Evolutionary conservation across 306 rosid genomes (phyloP).

Genomic region (Luffa aegyptiaca): DNA sequence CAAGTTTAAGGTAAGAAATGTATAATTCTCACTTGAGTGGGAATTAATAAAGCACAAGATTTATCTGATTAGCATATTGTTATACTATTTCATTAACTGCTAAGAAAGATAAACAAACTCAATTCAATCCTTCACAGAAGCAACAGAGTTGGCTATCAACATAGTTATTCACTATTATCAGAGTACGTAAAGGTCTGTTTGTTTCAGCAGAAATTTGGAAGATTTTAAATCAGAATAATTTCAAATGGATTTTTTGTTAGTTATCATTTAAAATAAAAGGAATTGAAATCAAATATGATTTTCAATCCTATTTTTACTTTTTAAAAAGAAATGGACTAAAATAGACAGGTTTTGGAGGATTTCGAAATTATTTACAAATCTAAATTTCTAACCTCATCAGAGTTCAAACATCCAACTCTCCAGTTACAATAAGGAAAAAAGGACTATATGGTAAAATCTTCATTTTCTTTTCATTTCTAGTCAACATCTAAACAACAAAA

Average conservation of each 20-base stretch:
- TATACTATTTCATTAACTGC: background rate
- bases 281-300: background rate
- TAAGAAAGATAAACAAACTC: background rate
- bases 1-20: constrained; percentile 1
- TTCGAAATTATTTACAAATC: background rate
- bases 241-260: background rate
- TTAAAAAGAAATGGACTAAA: background rate
- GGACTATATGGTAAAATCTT: background rate
- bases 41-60: background rate
- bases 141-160: background rate
- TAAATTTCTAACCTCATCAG: background rate
- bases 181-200: background rate
- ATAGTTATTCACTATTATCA: background rate
- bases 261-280: background rate
- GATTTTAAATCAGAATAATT: background rate
- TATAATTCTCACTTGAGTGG: background rate
- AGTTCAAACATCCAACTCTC: background rate
- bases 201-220: background rate
- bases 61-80: background rate
- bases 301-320: background rate
- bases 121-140: background rate
- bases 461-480: background rate
- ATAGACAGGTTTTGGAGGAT: background rate
- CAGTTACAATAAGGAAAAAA: background rate
- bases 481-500: background rate